Conservation (phyloP, 1,284 basidiomycete genomes). For the Butyriboletus appendiculatus region DNA sequence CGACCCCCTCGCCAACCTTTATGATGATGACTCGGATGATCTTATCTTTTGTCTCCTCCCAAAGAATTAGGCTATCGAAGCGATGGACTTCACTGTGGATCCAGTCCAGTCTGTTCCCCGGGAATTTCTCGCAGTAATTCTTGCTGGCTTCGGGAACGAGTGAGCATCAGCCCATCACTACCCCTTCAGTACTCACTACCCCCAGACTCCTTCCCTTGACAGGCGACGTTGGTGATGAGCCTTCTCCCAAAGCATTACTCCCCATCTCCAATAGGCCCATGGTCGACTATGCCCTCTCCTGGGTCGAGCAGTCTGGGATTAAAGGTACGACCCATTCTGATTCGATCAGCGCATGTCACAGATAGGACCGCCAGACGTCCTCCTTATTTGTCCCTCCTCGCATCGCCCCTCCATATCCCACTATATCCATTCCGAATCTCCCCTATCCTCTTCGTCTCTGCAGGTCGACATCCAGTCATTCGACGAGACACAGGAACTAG, state of each 20-base stretch:
- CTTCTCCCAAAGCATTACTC: conserved; percentile 82
- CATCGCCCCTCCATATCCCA: conserved; percentile 78
- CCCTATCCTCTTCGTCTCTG: conserved; percentile 57
- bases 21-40: conserved; percentile 7
- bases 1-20: not conserved
- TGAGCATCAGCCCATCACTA: conserved; percentile 37
- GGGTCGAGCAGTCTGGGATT: conserved; percentile 87
- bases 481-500: conserved; percentile 66
- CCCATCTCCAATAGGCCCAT: conserved; percentile 88
- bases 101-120: conserved; percentile 48
- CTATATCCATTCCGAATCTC: conserved; percentile 71
- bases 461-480: conserved; percentile 74
- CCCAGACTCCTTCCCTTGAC: conserved; percentile 71
- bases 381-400: conserved; percentile 79
- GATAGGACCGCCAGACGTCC: conserved; percentile 59
- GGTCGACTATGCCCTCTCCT: conserved; percentile 81
- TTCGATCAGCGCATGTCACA: conserved; percentile 7
- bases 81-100: conserved; percentile 66
- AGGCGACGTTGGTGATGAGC: conserved; percentile 69
- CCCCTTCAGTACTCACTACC: conserved; percentile 12
- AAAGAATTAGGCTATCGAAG: not conserved
- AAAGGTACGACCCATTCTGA: conserved; percentile 55
- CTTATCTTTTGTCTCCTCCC: not conserved
- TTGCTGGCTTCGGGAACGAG: conserved; percentile 89
- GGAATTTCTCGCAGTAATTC: conserved; percentile 84